Percentiles rank a stretch among this genome's conserved stretches.
Conservation (phyloP, 2,329 filamentous ascomycete genomes). For the Cladosporium phlei region DNA sequence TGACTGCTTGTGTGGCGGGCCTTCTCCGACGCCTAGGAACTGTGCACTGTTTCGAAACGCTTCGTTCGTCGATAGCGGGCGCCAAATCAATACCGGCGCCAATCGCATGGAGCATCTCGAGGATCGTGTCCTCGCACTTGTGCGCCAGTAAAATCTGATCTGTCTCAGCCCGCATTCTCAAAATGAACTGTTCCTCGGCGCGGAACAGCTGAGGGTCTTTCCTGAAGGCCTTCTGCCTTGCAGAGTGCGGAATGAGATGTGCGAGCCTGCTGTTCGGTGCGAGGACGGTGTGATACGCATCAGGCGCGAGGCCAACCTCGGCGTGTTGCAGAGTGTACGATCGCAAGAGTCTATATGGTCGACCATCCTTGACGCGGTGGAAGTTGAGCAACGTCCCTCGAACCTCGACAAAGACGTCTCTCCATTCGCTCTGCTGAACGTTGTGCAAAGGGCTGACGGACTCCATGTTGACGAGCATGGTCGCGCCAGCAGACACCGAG, state of each 20-base stretch:
- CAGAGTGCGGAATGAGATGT: slow-evolving; percentile 39
- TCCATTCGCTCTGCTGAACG: slow-evolving; percentile 29
- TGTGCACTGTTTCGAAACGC: slow-evolving; percentile 41
- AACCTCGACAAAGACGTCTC: slow-evolving; percentile 55
- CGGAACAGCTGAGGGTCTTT: slow-evolving; percentile 46
- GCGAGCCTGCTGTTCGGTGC: slow-evolving; percentile 43
- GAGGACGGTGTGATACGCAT: slow-evolving; percentile 58
- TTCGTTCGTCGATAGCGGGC: slow-evolving; percentile 64
- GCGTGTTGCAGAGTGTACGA: slow-evolving; percentile 71
- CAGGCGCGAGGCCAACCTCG: slow-evolving; percentile 68
- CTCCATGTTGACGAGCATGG: slow-evolving; percentile 30
- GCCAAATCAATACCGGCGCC: slow-evolving; percentile 72
- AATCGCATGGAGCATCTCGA: slow-evolving; percentile 63
- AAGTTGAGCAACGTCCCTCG: slow-evolving; percentile 65
- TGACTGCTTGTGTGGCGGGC: slow-evolving; percentile 29
- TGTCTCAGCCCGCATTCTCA: slow-evolving; percentile 67
- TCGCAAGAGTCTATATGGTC: slow-evolving; percentile 57
- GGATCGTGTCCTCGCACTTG: slow-evolving; percentile 59
- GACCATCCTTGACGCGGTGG: slow-evolving; percentile 54
- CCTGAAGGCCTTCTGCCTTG: slow-evolving; percentile 37
- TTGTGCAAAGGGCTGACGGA: slow-evolving; percentile 30
- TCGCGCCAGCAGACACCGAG: slow-evolving; percentile 29
- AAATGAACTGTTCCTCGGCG: slow-evolving; percentile 52
- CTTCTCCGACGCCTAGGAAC: slow-evolving; percentile 40
- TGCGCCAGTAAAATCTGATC: slow-evolving; percentile 70